Evolutionary conservation across 768 basidiomycete genomes (phyloP).

Genomic region (Tephrocybe sp.): DNA sequence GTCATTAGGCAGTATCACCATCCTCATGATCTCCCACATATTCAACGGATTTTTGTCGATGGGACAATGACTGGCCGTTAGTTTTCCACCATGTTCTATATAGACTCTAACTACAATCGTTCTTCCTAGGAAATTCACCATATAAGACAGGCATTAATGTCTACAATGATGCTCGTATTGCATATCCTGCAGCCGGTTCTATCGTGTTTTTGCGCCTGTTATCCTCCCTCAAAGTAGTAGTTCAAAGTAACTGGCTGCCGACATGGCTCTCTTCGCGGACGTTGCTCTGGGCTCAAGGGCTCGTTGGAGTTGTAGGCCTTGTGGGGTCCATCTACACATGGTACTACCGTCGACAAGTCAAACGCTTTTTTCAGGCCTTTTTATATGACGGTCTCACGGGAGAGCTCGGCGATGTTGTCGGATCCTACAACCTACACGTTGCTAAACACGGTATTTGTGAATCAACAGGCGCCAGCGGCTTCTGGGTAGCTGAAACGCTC

Average conservation of each 20-base stretch:
- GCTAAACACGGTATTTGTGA: constrained; percentile 1
- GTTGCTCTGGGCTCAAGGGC: neutral
- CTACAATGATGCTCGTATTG: neutral
- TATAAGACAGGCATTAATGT: constrained; percentile 3
- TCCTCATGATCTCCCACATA: constrained; percentile 9
- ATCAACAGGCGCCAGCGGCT: constrained; percentile 7
- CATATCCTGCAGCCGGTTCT: neutral
- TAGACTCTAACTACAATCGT: neutral
- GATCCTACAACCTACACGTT: constrained; percentile 4
- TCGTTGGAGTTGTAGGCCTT: neutral
- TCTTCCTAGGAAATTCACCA: constrained; percentile 8
- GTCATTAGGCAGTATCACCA: constrained; percentile 11
- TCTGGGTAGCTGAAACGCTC: constrained; percentile 16
- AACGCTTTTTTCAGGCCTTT: constrained; percentile 3
- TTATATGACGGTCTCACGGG: constrained; percentile 5
- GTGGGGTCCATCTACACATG: constrained; percentile 2
- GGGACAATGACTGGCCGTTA: constrained; percentile 13
- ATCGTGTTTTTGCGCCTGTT: constrained; percentile 1
- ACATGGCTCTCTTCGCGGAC: neutral
- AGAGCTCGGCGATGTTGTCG: constrained; percentile 12
- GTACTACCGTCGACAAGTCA: constrained; percentile 1
- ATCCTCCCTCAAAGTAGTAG: neutral
- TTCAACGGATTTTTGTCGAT: constrained; percentile 8
- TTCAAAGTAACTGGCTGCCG: neutral
- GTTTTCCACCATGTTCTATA: neutral